phyloP scores from a whole-genome alignment of 139 green algal species.

The Haematococcus sp. region DNA sequence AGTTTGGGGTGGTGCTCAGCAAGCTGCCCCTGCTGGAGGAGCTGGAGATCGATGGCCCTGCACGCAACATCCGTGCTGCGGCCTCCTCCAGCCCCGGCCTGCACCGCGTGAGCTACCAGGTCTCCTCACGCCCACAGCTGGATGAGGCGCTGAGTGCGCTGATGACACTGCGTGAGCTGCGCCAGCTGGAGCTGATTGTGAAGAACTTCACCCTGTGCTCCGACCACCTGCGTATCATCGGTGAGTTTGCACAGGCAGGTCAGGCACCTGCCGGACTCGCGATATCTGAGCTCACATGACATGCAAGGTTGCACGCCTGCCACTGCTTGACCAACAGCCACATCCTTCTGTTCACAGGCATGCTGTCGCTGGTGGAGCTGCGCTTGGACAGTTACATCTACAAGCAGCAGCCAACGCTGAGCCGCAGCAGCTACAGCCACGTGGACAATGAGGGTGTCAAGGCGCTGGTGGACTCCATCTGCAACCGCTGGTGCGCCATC shows the following conservation, averaged over 20 bases:
- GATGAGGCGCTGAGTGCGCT: conserved; percentile 47
- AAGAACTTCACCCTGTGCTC: conserved; percentile 51
- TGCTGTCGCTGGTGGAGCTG: conserved; percentile 58
- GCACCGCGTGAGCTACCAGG: conserved; percentile 41
- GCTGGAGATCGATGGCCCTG: conserved; percentile 52
- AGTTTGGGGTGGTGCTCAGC: conserved; percentile 40
- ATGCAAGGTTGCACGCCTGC: too few relatives aligned
- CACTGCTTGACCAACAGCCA: too few relatives aligned
- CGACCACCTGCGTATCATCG: conserved; percentile 46
- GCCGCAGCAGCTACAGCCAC: conserved; percentile 57
- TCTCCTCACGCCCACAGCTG: conserved; percentile 25
- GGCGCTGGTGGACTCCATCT: conserved; percentile 67
- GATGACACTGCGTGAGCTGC: conserved; percentile 26
- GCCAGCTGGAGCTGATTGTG: conserved; percentile 51
- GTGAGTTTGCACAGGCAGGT: conserved; percentile 19
- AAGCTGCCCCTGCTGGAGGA: conserved; percentile 30
- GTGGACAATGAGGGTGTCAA: conserved; percentile 70
- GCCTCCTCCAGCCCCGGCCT: conserved; percentile 36
- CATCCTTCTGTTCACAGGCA: conserved; percentile 25
- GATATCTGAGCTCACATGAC: background rate
- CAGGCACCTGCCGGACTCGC: background rate
- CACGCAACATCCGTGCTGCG: conserved; percentile 38
- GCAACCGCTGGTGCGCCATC: conserved; percentile 39
- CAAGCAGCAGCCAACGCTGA: conserved; percentile 60
- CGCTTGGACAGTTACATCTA: conserved; percentile 60